phyloP scores from a whole-genome alignment of 805 yeast genomes.

The Ogataea corticis region DNA sequence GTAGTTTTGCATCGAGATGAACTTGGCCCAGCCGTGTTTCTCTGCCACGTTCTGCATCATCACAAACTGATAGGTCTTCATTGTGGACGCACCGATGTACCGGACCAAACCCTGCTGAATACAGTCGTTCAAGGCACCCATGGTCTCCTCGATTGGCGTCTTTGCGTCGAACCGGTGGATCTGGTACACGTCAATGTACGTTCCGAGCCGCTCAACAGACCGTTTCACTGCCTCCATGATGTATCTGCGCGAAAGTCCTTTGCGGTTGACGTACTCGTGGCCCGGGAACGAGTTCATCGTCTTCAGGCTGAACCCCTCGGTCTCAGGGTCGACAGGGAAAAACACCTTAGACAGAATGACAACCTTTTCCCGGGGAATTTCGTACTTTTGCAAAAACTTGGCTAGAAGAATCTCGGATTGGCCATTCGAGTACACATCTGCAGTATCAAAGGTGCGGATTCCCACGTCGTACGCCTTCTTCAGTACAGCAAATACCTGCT shows the following conservation, averaged over 20 bases:
- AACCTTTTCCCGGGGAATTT: constrained; percentile 53
- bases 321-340: constrained; percentile 32
- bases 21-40: constrained; percentile 54
- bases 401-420: constrained; percentile 49
- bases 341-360: constrained; percentile 55
- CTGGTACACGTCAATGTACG: constrained; percentile 54
- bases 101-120: constrained; percentile 48
- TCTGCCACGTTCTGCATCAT: constrained; percentile 59
- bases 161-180: constrained; percentile 54
- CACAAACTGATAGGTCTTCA: constrained; percentile 57
- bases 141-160: constrained; percentile 52
- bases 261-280: constrained; percentile 33
- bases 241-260: constrained; percentile 47
- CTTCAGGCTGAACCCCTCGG: constrained; percentile 6
- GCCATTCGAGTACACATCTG: constrained; percentile 50
- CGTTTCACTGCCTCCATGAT: constrained; percentile 44
- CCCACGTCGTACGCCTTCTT: constrained; percentile 49
- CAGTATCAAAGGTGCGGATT: constrained; percentile 52
- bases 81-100: constrained; percentile 64
- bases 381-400: constrained; percentile 51
- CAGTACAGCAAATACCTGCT: constrained; percentile 42
- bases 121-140: constrained; percentile 56
- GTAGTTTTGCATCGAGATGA: constrained; percentile 58
- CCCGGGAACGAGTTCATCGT: constrained; percentile 23
- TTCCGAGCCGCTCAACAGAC: constrained; percentile 49